Base-by-base conservation (phyloP, 768 basidiomycete species). In the Arthromyces matolae region DNA sequence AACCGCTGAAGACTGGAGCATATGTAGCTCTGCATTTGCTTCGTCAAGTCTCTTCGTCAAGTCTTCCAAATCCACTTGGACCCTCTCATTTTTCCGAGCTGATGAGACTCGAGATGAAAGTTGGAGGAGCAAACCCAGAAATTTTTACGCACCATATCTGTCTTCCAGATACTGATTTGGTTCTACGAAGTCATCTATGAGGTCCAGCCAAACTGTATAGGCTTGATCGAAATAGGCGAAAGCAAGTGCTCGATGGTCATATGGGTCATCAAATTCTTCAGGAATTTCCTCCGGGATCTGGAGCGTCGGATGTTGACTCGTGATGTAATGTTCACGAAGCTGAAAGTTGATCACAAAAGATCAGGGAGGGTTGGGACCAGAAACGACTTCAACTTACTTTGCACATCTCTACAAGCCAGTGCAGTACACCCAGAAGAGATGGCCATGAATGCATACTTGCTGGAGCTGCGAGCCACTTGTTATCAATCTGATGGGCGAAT, bases 361-460 rank as follows among this genome's bases (percentile, higher is more conserved):
- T 66, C 66, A 70, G n/a, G n/a, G 34, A n/a, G 27, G 29, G 33
- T 23, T 40, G 22, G 41, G 31, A 24, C n/a, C 19, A 8, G 8
- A 16, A 34, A 24, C 49, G 29, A 19, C n/a, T 49, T 9, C 24
- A 47, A 62, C 73, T 22, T 57, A 94, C 95, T 70, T 85, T 86
- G 58, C 87, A 85, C 54, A 90, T 64, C 57, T 90, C 85, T 7
- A 89, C 89, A 12, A 99, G 69, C 96, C 96, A 99, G 65, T 94
- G 88, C 27, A 98, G 63, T 59, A 89, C 87, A 18, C 89, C 95
- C 13, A 98, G 72, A 20, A 96, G 67, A 18, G 81, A 73, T 0
- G 92, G 90, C 96, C 95, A 98, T n/a, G 86, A 84, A 66, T 91
- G 88, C 72, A 88, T 86, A 45, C 84, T 86, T 0, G 90, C 94